Evolutionary conservation across 345 rosid species (phyloP), one percentile per base, ranked within the genome.

Genomic region (Mangifera indica): DNA sequence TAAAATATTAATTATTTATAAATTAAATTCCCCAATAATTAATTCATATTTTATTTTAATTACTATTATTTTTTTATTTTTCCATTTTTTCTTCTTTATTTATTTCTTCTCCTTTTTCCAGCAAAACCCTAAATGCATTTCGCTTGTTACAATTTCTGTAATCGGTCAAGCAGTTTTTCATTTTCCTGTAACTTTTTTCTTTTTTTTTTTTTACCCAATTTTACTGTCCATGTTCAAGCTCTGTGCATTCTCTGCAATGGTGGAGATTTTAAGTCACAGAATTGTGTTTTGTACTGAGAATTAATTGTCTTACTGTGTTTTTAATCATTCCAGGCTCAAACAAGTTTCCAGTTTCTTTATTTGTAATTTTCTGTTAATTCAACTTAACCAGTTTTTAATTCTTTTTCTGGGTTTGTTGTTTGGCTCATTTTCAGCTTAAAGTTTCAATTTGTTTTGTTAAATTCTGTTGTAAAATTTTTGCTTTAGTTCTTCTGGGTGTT

Each of bases 51-150:
- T 17, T 72, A 72, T 77, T 60, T 76, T 77, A 57, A 57, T 69
- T 18, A 70, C 67, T 48, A 24, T 63, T 79, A 53, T 69, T 60
- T 59, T 75, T 66, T 75, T 49, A 29, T 24, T 57, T 72, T 48
- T 55, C 63, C 20, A 34, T 66, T 67, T 76, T 76, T 78, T 71
- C 57, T 49, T 61, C 76, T 87, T 82, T 80, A 81, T 86, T 83
- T 81, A 77, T 81, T 76, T 84, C 78, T 77, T 73, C 76, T 76
- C 74, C 78, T 69, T 74, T 74, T 84, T 78, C 78, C 63, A 60
- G 80, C 78, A 81, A 92, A 94, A 83, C 97, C 98, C 90, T 87
- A 94, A 89, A 83, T 86, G 84, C 82, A 62, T 72, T 81, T 79
- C 84, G 49, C 67, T 81, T 70, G 83, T 69, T 79, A 65, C 85